phyloP scores from a whole-genome alignment of 2,329 filamentous ascomycete genomes.

The Talaromyces sp. region DNA sequence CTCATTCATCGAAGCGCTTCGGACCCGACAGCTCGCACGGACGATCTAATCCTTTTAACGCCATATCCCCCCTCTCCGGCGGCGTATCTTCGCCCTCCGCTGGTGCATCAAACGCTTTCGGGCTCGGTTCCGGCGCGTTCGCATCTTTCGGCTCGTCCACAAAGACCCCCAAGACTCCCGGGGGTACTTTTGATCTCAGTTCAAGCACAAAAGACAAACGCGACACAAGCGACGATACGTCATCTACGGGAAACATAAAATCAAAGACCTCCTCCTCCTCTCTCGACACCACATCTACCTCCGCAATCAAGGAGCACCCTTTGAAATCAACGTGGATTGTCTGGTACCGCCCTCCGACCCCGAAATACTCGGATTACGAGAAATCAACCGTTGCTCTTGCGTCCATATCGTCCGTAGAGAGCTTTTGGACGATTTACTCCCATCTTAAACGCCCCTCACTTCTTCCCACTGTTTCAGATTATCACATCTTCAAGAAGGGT shows the following conservation, averaged over 20 bases:
- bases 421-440: constrained; percentile 85
- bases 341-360: constrained; percentile 95
- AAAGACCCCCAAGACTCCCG: constrained; percentile 83
- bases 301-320: constrained; percentile 49
- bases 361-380: constrained; percentile 97
- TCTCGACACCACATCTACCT: constrained; percentile 34
- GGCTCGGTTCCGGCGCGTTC: constrained; percentile 90
- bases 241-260: constrained; percentile 27
- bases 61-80: constrained; percentile 66
- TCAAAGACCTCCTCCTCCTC: constrained; percentile 42
- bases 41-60: constrained; percentile 72
- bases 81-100: constrained; percentile 71
- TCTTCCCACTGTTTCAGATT: constrained; percentile 90
- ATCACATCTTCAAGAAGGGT: constrained; percentile 95
- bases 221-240: constrained; percentile 48
- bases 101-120: constrained; percentile 82
- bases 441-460: constrained; percentile 86
- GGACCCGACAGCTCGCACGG: constrained; percentile 70
- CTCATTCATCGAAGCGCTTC: constrained; percentile 68
- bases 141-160: constrained; percentile 81
- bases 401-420: constrained; percentile 74
- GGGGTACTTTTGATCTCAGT: constrained; percentile 74
- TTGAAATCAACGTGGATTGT: constrained; percentile 90
- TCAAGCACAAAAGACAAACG: constrained; percentile 63
- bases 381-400: constrained; percentile 90